Evolutionary conservation across 2,329 filamentous ascomycete genomes (phyloP), one percentile per base, ranked within the genome.

Genomic region (Botrytis tulipae): DNA sequence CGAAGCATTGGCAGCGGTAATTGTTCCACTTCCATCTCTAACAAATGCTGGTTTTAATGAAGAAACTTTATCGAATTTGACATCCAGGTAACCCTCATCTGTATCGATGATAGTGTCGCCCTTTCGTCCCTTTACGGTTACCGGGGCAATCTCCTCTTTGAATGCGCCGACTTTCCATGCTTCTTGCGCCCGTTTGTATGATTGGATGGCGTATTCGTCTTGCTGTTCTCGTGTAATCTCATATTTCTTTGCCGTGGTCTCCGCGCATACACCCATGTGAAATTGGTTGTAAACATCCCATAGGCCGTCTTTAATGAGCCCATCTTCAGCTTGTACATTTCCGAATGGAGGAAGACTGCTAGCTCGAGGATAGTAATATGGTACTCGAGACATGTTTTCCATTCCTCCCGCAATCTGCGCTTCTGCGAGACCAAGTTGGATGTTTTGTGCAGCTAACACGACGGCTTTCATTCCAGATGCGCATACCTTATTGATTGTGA

Each of bases 401-500:
- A 99, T 98, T 71, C 96, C 96, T 75, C 96, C 96, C 1, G 96
- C 96, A 12, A 98, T 87, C 82, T 97, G 93, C 0, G 93, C 95
- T 80, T 97, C 93, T 25, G 94, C 89, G 16, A 97, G 87, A 8
- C 96, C 95, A 18, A 99, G 88, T 83, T 98, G 93, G 78, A 98
- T 97, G 80, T 97, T 96, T 81, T 97, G 94, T 1, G 95, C 95
- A 1, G 95, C 96, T 62, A 98, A 88, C 35, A 89, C 90, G 7
- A 98, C 94, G 1, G 96, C 93, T 83, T 99, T 99, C 77, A 99
- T 86, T 8, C 96, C 96, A 0, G 95, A 98, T 6, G 96, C 92
- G 85, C 96, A 99, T 74, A 99, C 96, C 84, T 99, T 99, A 87
- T 99, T 99, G 83, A 99, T 91, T 25, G 96, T 98, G 69, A 92